Evolutionary conservation across 1,139 yeast species (phyloP).

Genomic region (Debaryomyces sp.): DNA sequence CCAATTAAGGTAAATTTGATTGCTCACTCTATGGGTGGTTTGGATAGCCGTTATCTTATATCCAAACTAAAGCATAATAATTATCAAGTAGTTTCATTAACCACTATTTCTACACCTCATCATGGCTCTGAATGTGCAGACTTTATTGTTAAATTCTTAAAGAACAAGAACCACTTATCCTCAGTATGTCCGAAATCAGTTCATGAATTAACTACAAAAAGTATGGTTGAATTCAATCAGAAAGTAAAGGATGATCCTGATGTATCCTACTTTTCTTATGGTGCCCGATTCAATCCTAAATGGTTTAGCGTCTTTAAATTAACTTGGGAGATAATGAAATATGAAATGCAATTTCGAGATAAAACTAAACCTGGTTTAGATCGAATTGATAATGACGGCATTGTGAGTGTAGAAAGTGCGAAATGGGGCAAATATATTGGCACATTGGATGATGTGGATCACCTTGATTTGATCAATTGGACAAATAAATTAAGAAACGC

Average conservation of each 20-base stretch:
- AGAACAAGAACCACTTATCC: slow-evolving; percentile 16
- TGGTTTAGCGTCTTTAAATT: slow-evolving; percentile 63
- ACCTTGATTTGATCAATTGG: slow-evolving; percentile 85
- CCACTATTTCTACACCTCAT: slow-evolving; percentile 89
- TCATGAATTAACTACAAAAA: slow-evolving; percentile 61
- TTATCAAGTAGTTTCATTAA: slow-evolving; percentile 67
- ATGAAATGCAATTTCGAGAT: slow-evolving; percentile 19
- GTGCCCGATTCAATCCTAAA: slow-evolving; percentile 68
- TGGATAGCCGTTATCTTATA: slow-evolving; percentile 79
- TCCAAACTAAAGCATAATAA: slow-evolving; percentile 50
- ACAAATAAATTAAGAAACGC: slow-evolving; percentile 53
- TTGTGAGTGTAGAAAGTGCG: slow-evolving; percentile 77
- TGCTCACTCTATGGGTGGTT: slow-evolving; percentile 96
- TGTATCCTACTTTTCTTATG: slow-evolving; percentile 81
- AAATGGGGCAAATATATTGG: slow-evolving; percentile 87
- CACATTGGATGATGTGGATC: slow-evolving; percentile 77
- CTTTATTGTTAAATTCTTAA: slow-evolving; percentile 44
- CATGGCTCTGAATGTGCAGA: slow-evolving; percentile 87
- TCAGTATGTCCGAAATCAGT: slow-evolving; percentile 48
- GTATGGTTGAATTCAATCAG: slow-evolving; percentile 57
- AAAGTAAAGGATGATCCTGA: slow-evolving; percentile 54
- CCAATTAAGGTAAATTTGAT: slow-evolving; percentile 64
- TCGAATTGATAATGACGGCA: slow-evolving; percentile 68
- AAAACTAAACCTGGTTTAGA: slow-evolving; percentile 20
- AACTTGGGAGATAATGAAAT: slow-evolving; percentile 62